These are phyloP conservation scores for Chlorella variabilis DNA, from an alignment of 163 green algal species.

Conservation along the genomic window DNA sequence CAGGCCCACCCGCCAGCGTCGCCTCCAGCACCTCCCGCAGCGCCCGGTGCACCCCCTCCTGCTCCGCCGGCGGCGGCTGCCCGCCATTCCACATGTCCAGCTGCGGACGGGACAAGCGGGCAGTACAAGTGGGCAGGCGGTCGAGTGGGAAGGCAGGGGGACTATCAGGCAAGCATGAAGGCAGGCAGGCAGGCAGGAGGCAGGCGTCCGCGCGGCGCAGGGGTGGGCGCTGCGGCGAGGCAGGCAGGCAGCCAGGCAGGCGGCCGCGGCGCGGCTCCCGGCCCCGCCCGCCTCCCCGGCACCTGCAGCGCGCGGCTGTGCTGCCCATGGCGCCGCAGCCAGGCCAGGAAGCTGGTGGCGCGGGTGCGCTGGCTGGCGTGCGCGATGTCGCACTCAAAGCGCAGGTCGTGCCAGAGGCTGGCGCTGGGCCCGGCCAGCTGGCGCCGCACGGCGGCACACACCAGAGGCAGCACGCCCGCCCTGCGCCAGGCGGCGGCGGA, in stretches of 20 bases:
- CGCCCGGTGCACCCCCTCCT: not conserved
- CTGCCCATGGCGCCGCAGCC: constrained; percentile 1
- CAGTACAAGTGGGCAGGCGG: no score
- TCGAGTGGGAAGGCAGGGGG: not conserved
- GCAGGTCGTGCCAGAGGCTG: not conserved
- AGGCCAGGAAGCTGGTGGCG: not conserved
- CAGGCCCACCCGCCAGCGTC: not conserved
- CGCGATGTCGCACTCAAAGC: not conserved
- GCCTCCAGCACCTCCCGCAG: not conserved
- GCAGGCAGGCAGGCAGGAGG: not conserved
- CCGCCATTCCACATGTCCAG: constrained; percentile 12
- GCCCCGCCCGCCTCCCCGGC: not conserved
- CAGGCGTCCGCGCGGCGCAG: not conserved
- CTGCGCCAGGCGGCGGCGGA: not conserved
- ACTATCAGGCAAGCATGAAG: not conserved
- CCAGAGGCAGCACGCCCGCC: constrained; percentile 17
- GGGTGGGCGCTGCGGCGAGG: no score
- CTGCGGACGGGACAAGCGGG: not conserved
- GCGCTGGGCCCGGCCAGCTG: constrained; percentile 15
- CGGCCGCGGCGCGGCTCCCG: not conserved
- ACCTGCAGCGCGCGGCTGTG: constrained; percentile 3
- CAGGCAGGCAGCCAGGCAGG: no score
- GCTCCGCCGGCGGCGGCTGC: not conserved
- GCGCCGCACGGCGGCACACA: constrained; percentile 10
- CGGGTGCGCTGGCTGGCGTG: not conserved